Conservation (phyloP, 2,329 filamentous ascomycete genomes). For the Ophiostoma sp. region DNA sequence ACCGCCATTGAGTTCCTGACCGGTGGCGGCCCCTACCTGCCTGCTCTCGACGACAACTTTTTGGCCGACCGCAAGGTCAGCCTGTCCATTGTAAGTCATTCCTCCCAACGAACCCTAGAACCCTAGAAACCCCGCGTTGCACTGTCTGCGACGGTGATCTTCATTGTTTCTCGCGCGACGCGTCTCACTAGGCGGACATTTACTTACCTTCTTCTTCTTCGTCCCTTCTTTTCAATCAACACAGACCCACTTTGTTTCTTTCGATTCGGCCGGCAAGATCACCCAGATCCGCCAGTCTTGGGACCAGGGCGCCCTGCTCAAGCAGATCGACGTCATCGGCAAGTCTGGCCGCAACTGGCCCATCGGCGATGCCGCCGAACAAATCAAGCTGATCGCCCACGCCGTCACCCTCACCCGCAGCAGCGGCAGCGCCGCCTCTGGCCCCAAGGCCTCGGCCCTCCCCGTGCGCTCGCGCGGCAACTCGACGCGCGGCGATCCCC, state of each 20-base stretch:
- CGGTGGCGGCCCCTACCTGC: constrained; percentile 80
- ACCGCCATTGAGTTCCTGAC: constrained; percentile 75
- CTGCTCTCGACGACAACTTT: constrained; percentile 90
- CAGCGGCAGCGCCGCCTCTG: constrained; percentile 31
- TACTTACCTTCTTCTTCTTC: not conserved
- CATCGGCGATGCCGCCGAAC: constrained; percentile 79
- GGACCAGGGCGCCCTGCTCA: constrained; percentile 91
- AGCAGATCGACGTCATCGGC: constrained; percentile 90
- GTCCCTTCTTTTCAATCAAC: too few relatives aligned
- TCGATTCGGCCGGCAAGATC: constrained; percentile 72
- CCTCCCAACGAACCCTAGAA: not conserved
- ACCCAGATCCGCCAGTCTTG: constrained; percentile 82
- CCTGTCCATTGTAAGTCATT: constrained; percentile 67
- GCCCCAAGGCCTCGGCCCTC: constrained; percentile 30
- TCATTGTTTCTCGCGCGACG: constrained; percentile 16
- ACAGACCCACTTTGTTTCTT: constrained; percentile 82
- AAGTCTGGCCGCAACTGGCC: constrained; percentile 90
- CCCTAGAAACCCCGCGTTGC: not conserved
- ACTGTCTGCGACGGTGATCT: not conserved
- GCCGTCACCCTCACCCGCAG: constrained; percentile 47
- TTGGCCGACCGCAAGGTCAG: constrained; percentile 73
- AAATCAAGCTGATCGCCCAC: constrained; percentile 67
- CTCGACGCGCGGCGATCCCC: constrained; percentile 55
- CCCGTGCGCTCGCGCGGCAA: constrained; percentile 45
- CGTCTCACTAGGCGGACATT: constrained; percentile 19